Evolutionary conservation across 1,284 basidiomycete species (phyloP).

Genomic region (Cutaneotrichosporon daszewskae): DNA sequence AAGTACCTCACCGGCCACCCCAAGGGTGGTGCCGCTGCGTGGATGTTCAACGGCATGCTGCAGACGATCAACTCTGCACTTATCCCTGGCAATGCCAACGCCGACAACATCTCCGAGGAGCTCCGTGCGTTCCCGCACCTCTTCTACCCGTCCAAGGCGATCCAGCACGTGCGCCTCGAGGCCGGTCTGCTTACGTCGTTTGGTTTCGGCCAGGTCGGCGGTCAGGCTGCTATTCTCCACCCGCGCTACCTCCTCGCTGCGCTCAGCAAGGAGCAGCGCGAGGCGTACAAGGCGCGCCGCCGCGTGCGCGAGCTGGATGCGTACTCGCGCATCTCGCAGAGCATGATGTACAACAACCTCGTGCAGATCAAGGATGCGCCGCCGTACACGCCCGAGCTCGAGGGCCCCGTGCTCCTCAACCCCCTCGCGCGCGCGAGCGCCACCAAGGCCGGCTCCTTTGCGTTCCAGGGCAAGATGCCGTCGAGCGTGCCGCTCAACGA

Average conservation of each 20-base stretch:
- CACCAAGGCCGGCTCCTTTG: conserved; percentile 79
- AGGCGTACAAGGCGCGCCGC: conserved; percentile 68
- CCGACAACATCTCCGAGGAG: conserved; percentile 90
- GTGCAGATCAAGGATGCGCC: conserved; percentile 94
- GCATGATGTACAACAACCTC: conserved; percentile 87
- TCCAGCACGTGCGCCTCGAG: conserved; percentile 86
- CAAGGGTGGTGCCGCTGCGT: conserved; percentile 94
- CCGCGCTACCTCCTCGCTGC: conserved; percentile 86
- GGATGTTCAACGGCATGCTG: conserved; percentile 91
- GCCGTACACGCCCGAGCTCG: conserved; percentile 82
- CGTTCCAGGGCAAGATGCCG: conserved; percentile 64
- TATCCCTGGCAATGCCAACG: conserved; percentile 94
- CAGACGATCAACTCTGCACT: conserved; percentile 81
- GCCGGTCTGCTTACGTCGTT: conserved; percentile 94
- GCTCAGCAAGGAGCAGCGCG: conserved; percentile 66
- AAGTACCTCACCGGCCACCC: conserved; percentile 94
- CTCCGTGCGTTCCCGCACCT: conserved; percentile 86
- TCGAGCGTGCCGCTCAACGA: conserved; percentile 55
- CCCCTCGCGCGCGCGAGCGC: conserved; percentile 80
- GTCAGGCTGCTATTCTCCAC: conserved; percentile 80
- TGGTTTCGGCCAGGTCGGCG: conserved; percentile 98
- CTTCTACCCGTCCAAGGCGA: conserved; percentile 94
- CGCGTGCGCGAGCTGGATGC: conserved; percentile 63
- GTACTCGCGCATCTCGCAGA: conserved; percentile 90
- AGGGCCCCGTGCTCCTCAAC: conserved; percentile 84